These are phyloP conservation scores for Zalaria sp. DNA, from an alignment of 2,329 filamentous ascomycete species.

Conservation along the genomic window DNA sequence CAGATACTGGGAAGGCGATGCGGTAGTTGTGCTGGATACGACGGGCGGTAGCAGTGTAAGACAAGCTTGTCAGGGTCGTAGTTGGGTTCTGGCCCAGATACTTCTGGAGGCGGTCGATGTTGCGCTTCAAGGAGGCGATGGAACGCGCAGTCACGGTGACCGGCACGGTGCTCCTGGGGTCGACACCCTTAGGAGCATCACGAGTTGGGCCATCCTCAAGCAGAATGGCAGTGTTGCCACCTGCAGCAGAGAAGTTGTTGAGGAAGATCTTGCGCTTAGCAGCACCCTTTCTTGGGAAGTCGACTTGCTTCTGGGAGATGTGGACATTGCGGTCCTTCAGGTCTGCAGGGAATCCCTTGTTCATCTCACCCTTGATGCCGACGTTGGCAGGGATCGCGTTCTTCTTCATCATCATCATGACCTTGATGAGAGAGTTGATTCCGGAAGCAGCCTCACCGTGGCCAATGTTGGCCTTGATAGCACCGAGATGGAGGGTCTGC, in stretches of 20 bases:
- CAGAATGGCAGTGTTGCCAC: slow-evolving; percentile 39
- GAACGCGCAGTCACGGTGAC: slow-evolving; percentile 37
- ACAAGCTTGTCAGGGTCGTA: slow-evolving; percentile 32
- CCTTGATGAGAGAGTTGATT: slow-evolving; percentile 39
- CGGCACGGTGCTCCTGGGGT: slow-evolving; percentile 32
- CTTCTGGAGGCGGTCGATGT: slow-evolving; percentile 32
- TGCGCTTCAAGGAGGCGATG: slow-evolving; percentile 36
- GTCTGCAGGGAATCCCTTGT: slow-evolving; percentile 41
- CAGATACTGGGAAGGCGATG: slow-evolving; percentile 30
- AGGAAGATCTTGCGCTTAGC: slow-evolving; percentile 35
- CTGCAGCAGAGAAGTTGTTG: slow-evolving; percentile 40
- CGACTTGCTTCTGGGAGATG: slow-evolving; percentile 31
- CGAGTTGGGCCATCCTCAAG: slow-evolving; percentile 35
- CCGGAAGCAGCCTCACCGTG: slow-evolving; percentile 41
- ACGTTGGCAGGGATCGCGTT: slow-evolving; percentile 40
- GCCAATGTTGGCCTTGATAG: slow-evolving; percentile 41
- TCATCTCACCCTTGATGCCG: slow-evolving; percentile 41
- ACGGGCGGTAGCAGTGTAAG: slow-evolving; percentile 38
- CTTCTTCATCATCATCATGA: slow-evolving; percentile 40
- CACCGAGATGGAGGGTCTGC: slow-evolving; percentile 37
- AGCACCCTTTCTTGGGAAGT: slow-evolving; percentile 32
- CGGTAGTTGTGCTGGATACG: slow-evolving; percentile 41
- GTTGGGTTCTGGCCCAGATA: slow-evolving; percentile 31
- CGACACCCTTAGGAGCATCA: slow-evolving; percentile 24
- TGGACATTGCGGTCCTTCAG: slow-evolving; percentile 37